Conservation (phyloP, 177 flowering plant species). For the Telopea speciosissima region DNA sequence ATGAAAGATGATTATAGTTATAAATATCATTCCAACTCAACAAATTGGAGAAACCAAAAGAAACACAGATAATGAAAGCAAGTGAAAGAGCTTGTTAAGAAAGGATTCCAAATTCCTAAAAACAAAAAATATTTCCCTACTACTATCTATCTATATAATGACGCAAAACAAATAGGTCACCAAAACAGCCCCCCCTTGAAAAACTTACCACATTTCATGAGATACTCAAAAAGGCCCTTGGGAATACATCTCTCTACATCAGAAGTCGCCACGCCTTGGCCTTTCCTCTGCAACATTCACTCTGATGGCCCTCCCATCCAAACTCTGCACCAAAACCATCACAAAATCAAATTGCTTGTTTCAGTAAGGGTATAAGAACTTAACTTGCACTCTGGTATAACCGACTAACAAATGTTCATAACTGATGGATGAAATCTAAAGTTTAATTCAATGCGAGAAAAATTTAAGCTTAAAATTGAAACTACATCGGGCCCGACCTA, state of each 20-base stretch:
- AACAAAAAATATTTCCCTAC: background rate
- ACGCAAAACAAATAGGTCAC: conserved; percentile 1
- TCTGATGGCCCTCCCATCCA: conserved; percentile 76
- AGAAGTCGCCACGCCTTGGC: conserved; percentile 49
- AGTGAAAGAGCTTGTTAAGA: background rate
- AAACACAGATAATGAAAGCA: background rate
- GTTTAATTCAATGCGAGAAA: too few relatives aligned
- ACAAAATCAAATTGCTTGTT: background rate
- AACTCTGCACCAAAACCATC: conserved; percentile 36
- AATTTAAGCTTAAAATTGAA: too few relatives aligned
- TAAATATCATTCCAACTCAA: background rate
- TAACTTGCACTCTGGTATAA: too few relatives aligned
- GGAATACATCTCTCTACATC: conserved; percentile 7
- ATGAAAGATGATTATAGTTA: background rate
- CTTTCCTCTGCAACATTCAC: conserved; percentile 73
- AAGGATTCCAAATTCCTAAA: background rate
- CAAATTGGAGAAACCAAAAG: background rate
- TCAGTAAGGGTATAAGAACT: background rate
- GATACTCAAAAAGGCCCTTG: conserved; percentile 1
- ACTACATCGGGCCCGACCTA: too few relatives aligned
- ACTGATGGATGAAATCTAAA: too few relatives aligned
- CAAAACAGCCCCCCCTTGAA: background rate
- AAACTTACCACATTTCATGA: conserved; percentile 4
- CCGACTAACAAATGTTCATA: too few relatives aligned
- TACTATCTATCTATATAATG: conserved; percentile 1